Evolutionary conservation across 192 early-diverging fungal genomes (phyloP), one percentile per base, ranked within the genome.

Genomic region (Backusella liffmaniae): DNA sequence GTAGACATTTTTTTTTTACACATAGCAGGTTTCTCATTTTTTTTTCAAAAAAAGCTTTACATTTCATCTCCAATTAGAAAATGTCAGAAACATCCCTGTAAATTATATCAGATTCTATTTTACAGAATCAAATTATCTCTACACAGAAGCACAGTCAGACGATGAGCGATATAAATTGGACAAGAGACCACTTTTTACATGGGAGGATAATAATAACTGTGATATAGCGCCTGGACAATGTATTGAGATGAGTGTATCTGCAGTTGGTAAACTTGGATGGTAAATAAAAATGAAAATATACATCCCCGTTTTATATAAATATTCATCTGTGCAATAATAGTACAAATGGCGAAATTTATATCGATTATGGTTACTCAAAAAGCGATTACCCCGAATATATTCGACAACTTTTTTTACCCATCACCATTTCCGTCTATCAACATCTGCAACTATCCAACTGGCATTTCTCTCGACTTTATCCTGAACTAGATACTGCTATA

Each of bases 141-240:
- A 74, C 41, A 21, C 51, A 71, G 12, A 76, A 56, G n/a, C 86
- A 46, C 69, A 87, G 5, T 85, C 86, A 13, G 74, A 88, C 2
- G 92, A 94, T 78, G 91, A 89, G 53, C 87, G 86, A 16, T 94
- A 94, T 75, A 94, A 95, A 77, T 84, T 90, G 29, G 94, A 95
- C 46, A 95, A 75, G 70, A 84, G 74, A 3, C 77, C 82, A 42
- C 86, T 89, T 21, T 87, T 89, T 76, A 86, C 86, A 5, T 89
- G 88, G 88, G 21, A 78, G 46, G 66, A 76, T 8, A 78, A 80
- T n/a, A 21, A 74, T 76, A 3, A 78, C 81, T 56, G 10, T 49
- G 66, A 86, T 10, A 77, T 93, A 35, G 77, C 82, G 0, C 87
- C 88, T 46, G 88, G 90, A 15, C 86, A 83, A 26, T 68, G 59